Evolutionary conservation across 2,329 filamentous ascomycete species (phyloP).

Genomic region (Trichophyton verrucosum): DNA sequence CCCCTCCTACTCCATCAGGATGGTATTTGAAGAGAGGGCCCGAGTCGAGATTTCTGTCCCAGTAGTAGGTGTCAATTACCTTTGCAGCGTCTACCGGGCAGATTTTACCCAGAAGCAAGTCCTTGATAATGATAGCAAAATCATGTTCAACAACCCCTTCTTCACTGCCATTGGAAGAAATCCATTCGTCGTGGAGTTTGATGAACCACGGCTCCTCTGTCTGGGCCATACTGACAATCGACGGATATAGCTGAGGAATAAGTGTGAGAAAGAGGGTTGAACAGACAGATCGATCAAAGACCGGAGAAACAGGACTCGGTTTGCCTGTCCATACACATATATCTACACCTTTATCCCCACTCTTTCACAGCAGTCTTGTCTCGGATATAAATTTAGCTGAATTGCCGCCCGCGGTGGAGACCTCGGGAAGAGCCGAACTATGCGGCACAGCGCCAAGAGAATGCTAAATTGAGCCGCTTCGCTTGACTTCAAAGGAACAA

Average conservation of each 20-base stretch:
- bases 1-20: neutral
- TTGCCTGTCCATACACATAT: too few relatives aligned
- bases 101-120: neutral
- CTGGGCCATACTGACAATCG: neutral
- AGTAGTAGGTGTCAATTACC: slow-evolving; percentile 4
- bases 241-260: neutral
- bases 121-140: slow-evolving; percentile 3
- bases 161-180: neutral
- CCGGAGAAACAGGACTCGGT: too few relatives aligned
- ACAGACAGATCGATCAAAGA: too few relatives aligned
- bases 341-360: too few relatives aligned
- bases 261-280: neutral
- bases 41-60: slow-evolving; percentile 1
- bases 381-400: too few relatives aligned
- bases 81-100: neutral
- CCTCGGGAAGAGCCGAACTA: too few relatives aligned
- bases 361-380: too few relatives aligned
- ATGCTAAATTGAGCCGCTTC: too few relatives aligned
- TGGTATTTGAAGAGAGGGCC: slow-evolving; percentile 2
- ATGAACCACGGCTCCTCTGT: slow-evolving; percentile 5
- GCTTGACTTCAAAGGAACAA: too few relatives aligned
- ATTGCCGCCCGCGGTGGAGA: too few relatives aligned
- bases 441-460: too few relatives aligned
- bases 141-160: slow-evolving; percentile 6
- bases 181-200: neutral